Evolutionary conservation across 2,329 filamentous ascomycete species (phyloP), one percentile per base, ranked within the genome.

Genomic region (Pseudopithomyces maydicus): DNA sequence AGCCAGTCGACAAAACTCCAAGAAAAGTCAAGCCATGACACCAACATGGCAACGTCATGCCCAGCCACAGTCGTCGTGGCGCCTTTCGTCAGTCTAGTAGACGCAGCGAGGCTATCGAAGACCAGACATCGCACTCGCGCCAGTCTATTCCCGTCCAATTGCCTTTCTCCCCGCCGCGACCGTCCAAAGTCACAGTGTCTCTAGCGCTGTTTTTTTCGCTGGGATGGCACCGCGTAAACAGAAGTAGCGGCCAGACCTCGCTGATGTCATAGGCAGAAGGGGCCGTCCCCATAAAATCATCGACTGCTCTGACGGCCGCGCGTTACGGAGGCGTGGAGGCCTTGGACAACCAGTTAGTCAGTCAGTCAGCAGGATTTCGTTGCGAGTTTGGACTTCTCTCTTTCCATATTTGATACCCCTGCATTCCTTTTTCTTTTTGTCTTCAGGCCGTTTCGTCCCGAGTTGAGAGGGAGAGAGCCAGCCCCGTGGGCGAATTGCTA

Each of bases 201-300:
- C 53, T 64, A 63, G 65, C 51, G 59, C 43, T 29, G 4, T 29
- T 29, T 59, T 63, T 54, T 42, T 50, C 53, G 56, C 60, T 54
- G 39, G 54, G 50, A 36, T 44, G 33, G 8, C 11, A 26, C 39
- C 6, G 50, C 41, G 29, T 19, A 36, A 6, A 20, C 4, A 29
- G 48, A 32, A 42, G 33, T 38, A 33, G 22, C 26, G 36, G 39
- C 58, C 42, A 54, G 60, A 17, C 35, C 19, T n/a, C 45, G 57
- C 17, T 33, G 61, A 69, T 67, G 69, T 71, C 67, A 71, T 69
- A 58, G 62, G 42, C 47, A 22, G 36, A 49, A 46, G 62, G 35
- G 22, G 48, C 22, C 10, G 55, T 45, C 53, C 63, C 68, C 65
- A 69, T 67, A 66, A 68, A 66, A 61, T 38, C 54, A 54, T 58